Evolutionary conservation across 2,329 filamentous ascomycete genomes (phyloP).

Genomic region (Apiospora hydei): DNA sequence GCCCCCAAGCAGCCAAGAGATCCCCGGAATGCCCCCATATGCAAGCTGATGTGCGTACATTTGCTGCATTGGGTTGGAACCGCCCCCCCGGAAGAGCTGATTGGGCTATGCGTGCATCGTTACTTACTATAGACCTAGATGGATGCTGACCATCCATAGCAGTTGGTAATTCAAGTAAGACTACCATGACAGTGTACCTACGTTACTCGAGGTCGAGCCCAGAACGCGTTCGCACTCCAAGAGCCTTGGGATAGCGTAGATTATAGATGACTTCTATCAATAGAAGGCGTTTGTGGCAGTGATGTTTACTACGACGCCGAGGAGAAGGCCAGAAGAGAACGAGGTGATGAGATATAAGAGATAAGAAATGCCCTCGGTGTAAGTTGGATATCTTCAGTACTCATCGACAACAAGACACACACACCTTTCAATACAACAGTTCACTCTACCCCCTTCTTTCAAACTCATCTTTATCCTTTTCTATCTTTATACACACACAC

Average conservation of each 20-base stretch:
- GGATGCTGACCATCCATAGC: not conserved
- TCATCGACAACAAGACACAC: not conserved
- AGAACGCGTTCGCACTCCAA: not conserved
- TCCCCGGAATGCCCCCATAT: not conserved
- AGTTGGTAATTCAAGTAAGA: not conserved
- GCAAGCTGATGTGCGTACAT: not conserved
- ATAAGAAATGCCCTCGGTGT: not conserved
- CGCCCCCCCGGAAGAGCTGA: not conserved
- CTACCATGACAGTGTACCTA: not conserved
- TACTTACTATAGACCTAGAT: not conserved
- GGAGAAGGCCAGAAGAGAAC: not conserved
- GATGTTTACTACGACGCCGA: not conserved
- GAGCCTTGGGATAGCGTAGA: no score
- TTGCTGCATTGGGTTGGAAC: not conserved
- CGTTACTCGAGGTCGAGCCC: not conserved
- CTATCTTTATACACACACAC: not conserved
- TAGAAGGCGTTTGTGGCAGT: not conserved
- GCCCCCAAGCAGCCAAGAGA: not conserved
- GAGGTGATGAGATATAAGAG: not conserved
- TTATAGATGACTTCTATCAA: not conserved
- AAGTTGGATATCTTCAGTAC: not conserved
- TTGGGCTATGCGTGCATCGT: not conserved
- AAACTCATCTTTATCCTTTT: not conserved
- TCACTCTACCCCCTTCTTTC: not conserved
- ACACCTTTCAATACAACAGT: not conserved